Evolutionary conservation across 2,329 filamentous ascomycete genomes (phyloP), one percentile per base, ranked within the genome.

Genomic region (Phoma sp.): DNA sequence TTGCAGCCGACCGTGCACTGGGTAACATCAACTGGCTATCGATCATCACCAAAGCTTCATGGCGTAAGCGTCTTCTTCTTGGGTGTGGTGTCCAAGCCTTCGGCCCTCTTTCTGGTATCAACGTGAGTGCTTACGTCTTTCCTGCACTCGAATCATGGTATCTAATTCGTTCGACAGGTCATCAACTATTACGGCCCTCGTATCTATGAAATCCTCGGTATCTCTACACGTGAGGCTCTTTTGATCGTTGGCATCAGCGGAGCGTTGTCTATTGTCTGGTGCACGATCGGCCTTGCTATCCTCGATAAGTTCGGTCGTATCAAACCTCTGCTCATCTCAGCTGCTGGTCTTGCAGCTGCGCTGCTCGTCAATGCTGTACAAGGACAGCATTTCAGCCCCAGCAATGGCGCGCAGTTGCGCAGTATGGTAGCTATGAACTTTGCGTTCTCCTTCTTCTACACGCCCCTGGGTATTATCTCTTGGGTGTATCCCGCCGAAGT

Each of bases 241-340:
- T 77, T 83, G 72, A 81, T 83, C 43, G 78, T 82, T 56, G 81
- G 81, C 3, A 77, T 83, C 58, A 81, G 76, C 61, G 81, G 81
- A 22, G 79, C 80, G 1, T 72, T 84, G 7, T 78, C 80, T 0
- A 79, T 79, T 27, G 66, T 81, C 21, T 82, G 78, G 74, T 80
- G 80, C 56, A 80, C 64, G 10, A 59, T 65, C 6, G 79, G 80
- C 44, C 76, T 83, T 54, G 66, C 70, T 31, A 66, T 80, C 37
- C 65, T 82, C 39, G 81, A 84, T 61, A 76, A 70, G 15, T 67
- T 82, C 38, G 80, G 80, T 15, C 78, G 81, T 25, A 73, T 82
- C 43, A 82, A 80, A 63, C 75, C 81, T 1, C 72, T 84, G 8
- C 77, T 83, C 44, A 73, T 74, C 32, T 76, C 74, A 5, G 75